Evolutionary conservation across 192 early-diverging fungal genomes (phyloP).

Genomic region (Globomyces pollinis-pini): DNA sequence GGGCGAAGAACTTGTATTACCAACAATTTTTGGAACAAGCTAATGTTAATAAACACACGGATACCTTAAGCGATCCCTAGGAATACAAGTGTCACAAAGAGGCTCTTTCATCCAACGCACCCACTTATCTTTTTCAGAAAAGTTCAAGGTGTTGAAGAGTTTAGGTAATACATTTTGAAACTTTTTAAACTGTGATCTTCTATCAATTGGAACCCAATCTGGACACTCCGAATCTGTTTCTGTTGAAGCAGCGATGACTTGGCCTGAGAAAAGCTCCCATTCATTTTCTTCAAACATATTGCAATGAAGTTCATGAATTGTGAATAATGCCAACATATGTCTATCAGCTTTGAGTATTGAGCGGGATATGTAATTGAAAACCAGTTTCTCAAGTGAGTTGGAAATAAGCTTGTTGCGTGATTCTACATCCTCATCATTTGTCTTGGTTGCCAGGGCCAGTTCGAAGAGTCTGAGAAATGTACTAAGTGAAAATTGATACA

Average conservation of each 20-base stretch:
- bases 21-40: constrained; percentile 45
- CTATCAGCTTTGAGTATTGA: constrained; percentile 48
- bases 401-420: constrained; percentile 37
- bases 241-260: constrained; percentile 25
- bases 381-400: constrained; percentile 33
- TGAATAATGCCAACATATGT: constrained; percentile 44
- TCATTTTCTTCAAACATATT: constrained; percentile 40
- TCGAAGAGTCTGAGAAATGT: constrained; percentile 43
- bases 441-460: constrained; percentile 21
- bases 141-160: constrained; percentile 19
- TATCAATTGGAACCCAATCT: constrained; percentile 39
- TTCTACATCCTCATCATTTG: constrained; percentile 30
- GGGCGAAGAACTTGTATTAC: constrained; percentile 44
- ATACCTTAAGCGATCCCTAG: constrained; percentile 12
- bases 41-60: no score
- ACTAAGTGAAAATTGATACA: constrained; percentile 49
- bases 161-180: constrained; percentile 17
- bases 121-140: constrained; percentile 34
- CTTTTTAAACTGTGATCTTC: constrained; percentile 10
- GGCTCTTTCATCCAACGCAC: constrained; percentile 29
- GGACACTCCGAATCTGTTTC: constrained; percentile 26
- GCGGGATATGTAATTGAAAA: constrained; percentile 33
- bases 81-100: constrained; percentile 27
- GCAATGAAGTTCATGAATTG: constrained; percentile 29
- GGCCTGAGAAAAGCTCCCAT: constrained; percentile 42